phyloP scores from a whole-genome alignment of 805 yeast genomes.

The Yarrowia sp. region DNA sequence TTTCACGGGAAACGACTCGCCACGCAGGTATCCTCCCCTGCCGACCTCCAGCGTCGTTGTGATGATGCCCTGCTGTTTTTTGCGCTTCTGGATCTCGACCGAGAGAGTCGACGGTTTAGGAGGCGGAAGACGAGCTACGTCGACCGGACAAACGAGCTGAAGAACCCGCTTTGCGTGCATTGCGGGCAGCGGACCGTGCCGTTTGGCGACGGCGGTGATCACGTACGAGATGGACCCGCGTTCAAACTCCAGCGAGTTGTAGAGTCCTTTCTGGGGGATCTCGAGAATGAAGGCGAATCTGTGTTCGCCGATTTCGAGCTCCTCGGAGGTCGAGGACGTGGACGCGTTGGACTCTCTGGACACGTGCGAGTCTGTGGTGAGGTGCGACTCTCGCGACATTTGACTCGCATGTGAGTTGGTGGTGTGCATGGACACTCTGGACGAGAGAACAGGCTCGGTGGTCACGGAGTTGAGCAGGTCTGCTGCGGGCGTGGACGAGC shows the following conservation, averaged over 20 bases:
- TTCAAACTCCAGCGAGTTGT: conserved; percentile 76
- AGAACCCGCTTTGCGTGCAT: conserved; percentile 54
- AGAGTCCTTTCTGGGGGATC: conserved; percentile 70
- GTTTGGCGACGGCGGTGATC: conserved; percentile 47
- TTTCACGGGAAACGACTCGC: conserved; percentile 74
- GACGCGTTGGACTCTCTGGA: neutral
- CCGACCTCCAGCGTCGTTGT: conserved; percentile 47
- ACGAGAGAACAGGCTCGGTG: neutral
- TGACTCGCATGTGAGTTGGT: neutral
- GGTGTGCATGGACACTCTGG: conserved; percentile 16
- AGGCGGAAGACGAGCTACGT: conserved; percentile 62
- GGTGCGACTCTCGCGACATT: neutral
- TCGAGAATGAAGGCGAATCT: conserved; percentile 81
- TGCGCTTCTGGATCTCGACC: conserved; percentile 50
- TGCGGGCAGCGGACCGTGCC: conserved; percentile 33
- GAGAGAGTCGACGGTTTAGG: conserved; percentile 65
- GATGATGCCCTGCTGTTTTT: conserved; percentile 44
- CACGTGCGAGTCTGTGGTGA: neutral
- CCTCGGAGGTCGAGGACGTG: neutral
- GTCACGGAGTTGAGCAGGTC: neutral
- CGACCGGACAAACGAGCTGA: conserved; percentile 67
- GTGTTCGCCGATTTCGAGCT: conserved; percentile 60
- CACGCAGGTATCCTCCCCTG: conserved; percentile 69
- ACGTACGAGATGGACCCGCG: conserved; percentile 75
- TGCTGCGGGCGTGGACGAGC: neutral